Base-by-base conservation (phyloP, 805 yeast species). In the Spathaspora sp. region DNA sequence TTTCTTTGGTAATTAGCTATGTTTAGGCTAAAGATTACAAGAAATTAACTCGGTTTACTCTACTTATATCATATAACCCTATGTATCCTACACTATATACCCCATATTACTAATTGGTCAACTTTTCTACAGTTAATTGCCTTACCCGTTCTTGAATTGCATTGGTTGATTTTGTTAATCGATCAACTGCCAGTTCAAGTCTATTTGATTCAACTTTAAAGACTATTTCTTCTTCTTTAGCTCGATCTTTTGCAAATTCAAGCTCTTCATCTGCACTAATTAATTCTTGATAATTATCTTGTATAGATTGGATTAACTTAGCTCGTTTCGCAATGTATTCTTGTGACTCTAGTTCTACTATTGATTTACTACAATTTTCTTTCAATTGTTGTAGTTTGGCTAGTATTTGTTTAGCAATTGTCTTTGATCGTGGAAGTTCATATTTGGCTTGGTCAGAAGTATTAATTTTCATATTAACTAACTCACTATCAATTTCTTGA, bases 311-410 rank as follows among this genome's bases (percentile, higher is more conserved):
- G 9, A 52, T 17, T 10, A 60, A 31, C 10, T 42, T 40, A 8
- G 44, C 43, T 29, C 48, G 52, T 16, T 49, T 42, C 0, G 38
- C 40, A 11, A 51, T 47, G 32, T 46, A 52, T 17, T 50, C 18
- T 32, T 42, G 16, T 19, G 9, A 23, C 1, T 56, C 53, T 11
- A 43, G 26, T 8, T 42, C 47, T 2, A 45, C 26, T 18, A 46
- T 44, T 12, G 8, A 20, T 19, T 50, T 17, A 11, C 20, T 23
- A 14, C 45, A 42, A 17, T 31, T n/a, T 16, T 48, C 42, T 31
- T 60, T 55, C 23, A 57, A 51, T 14, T 55, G 56, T 44, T 64
- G 60, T 12, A 68, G 56, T 26, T 57, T 49, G 5, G 49, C 46
- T 14, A 58, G 55, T 3, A 58, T 56, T 17, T 46, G 47, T 26